Evolutionary conservation across 1,284 basidiomycete genomes (phyloP).

Genomic region (Fistulina hepatica): DNA sequence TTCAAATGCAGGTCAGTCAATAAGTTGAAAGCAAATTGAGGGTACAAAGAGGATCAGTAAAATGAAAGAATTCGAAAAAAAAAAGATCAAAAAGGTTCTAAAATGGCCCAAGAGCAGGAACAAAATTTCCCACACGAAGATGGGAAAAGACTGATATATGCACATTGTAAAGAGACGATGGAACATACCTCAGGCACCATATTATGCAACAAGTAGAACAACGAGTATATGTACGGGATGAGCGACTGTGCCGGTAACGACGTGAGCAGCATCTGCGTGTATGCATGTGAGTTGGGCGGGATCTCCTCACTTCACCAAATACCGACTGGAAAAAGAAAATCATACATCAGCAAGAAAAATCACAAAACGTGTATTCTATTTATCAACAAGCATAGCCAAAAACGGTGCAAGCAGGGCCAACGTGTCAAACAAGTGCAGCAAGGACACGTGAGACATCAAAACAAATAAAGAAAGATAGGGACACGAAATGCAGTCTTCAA

Average conservation of each 20-base stretch:
- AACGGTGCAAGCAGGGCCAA: no score
- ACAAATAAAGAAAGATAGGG: constrained; percentile 3
- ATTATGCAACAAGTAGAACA: constrained; percentile 10
- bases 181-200: constrained; percentile 8
- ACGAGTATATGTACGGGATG: constrained; percentile 10
- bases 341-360: background rate
- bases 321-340: constrained; percentile 4
- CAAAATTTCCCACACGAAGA: no score
- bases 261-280: constrained; percentile 6
- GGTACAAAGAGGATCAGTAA: background rate
- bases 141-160: background rate
- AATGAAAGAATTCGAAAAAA: background rate
- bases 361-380: background rate
- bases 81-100: no score
- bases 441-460: no score
- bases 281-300: constrained; percentile 6
- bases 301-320: constrained; percentile 2
- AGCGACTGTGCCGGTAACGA: constrained; percentile 1
- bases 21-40: no score
- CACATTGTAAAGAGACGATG: background rate
- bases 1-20: no score
- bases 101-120: no score
- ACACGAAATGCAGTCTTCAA: constrained; percentile 70
- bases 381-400: no score
- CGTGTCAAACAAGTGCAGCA: no score